A percentile compares a stretch with the other conserved stretches of the same genome.
phyloP scores from a whole-genome alignment of 2,329 filamentous ascomycete species.

The Fusarium transvaalense region DNA sequence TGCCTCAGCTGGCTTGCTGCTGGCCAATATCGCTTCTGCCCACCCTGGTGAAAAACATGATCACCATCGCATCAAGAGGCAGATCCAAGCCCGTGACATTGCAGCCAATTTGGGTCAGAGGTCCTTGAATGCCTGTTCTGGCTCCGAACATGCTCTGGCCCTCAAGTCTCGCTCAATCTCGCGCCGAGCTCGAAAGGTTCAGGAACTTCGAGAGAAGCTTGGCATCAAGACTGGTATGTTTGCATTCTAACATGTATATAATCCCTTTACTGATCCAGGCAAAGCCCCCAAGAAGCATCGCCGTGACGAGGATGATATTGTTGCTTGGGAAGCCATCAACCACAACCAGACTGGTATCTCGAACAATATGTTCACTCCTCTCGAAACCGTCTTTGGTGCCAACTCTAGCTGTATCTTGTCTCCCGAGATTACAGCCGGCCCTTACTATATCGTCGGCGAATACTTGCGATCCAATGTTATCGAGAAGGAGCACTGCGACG shows the following conservation, averaged over 20 bases:
- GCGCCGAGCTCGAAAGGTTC: slow-evolving; percentile 7
- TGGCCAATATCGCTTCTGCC: background rate
- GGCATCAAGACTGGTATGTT: slow-evolving; percentile 11
- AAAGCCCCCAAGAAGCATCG: slow-evolving; percentile 11
- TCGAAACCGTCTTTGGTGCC: slow-evolving; percentile 12
- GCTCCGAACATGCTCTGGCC: background rate
- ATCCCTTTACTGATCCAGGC: fast-evolving
- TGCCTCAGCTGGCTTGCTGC: background rate
- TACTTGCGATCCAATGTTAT: slow-evolving; percentile 22
- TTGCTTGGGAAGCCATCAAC: slow-evolving; percentile 12
- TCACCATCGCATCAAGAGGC: slow-evolving; percentile 17
- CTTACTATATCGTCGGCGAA: slow-evolving; percentile 13
- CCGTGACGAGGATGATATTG: slow-evolving; percentile 7
- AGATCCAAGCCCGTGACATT: slow-evolving; percentile 8
- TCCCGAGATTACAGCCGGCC: background rate
- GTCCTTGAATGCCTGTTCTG: slow-evolving; percentile 2
- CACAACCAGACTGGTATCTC: slow-evolving; percentile 15
- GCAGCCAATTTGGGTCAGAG: slow-evolving; percentile 9
- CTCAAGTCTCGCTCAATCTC: slow-evolving; percentile 10
- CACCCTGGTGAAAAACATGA: slow-evolving; percentile 21
- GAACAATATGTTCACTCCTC: slow-evolving; percentile 9
- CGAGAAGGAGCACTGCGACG: slow-evolving; percentile 2
- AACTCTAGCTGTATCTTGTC: slow-evolving; percentile 22
- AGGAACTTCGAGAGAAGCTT: slow-evolving; percentile 11
- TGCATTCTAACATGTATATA: fast-evolving